Conservation (phyloP, 139 green algal genomes). For the Coccomyxa sp. region DNA sequence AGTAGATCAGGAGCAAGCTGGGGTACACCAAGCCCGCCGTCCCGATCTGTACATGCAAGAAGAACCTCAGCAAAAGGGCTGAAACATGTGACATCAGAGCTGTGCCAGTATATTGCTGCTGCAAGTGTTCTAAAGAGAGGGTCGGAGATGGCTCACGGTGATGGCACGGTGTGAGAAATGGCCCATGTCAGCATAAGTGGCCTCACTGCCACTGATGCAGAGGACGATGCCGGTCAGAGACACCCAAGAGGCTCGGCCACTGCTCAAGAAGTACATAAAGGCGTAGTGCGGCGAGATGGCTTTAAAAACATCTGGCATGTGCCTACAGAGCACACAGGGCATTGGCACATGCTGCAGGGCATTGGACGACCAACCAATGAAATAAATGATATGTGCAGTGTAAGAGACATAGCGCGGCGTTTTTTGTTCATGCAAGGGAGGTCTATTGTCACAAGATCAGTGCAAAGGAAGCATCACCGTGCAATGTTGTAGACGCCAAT, state of each 20-base stretch:
- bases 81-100: background rate
- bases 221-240: slow-evolving; percentile 44
- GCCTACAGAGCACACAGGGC: background rate
- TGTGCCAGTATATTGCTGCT: background rate
- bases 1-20: slow-evolving; percentile 52
- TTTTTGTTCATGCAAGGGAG: background rate
- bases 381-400: background rate
- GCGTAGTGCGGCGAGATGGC: slow-evolving; percentile 20
- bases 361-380: too few relatives aligned
- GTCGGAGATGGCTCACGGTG: background rate
- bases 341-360: too few relatives aligned
- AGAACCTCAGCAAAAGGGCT: background rate
- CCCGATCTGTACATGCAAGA: background rate
- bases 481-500: slow-evolving; percentile 51
- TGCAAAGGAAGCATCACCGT: background rate
- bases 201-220: slow-evolving; percentile 43
- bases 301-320: background rate
- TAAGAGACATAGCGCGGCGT: background rate
- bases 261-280: slow-evolving; percentile 5
- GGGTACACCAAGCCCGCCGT: slow-evolving; percentile 38
- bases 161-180: slow-evolving; percentile 45
- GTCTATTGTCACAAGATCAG: background rate
- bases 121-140: background rate
- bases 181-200: slow-evolving; percentile 61
- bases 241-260: slow-evolving; percentile 20